Evolutionary conservation across 495 filamentous ascomycete genomes (phyloP), one percentile per base, ranked within the genome.

Genomic region (Daldinia bambusicola): DNA sequence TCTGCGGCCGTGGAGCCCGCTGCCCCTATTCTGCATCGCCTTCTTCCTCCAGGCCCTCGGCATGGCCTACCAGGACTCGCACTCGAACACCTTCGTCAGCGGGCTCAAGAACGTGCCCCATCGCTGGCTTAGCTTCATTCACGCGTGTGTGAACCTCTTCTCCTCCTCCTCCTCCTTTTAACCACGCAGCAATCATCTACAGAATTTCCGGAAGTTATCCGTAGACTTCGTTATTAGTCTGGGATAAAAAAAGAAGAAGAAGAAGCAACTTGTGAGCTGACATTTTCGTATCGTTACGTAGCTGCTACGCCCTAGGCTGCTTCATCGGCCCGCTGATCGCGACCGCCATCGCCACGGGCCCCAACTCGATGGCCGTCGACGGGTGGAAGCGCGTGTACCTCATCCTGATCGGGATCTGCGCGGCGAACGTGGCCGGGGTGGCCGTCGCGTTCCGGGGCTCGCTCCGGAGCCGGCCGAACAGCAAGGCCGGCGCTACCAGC

Each of bases 101-200:
- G 80, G 77, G 8, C 76, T 82, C 16, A 75, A 77, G 22, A 80
- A 78, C 34, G 79, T 84, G 4, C 74, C 74, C 31, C 86, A 89
- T 64, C 77, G 85, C 31, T 88, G 86, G 86, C 75, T 89, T 3
- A 85, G 84, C 6, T 80, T 87, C 59, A 84, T 88, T 16, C 86
- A 89, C 74, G 84, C 83, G 40, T 57, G 22, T 12, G 52, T 55
- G 26, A 36, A 36, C 6, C 2, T 36, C 6, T 36, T 36, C 34
- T 26, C 5, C 34, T 36, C 5, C 34, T 36, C 34, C n/a, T n/a
- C n/a, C n/a, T n/a, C n/a, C n/a, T n/a, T n/a, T n/a, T n/a, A n/a
- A n/a, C n/a, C n/a, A n/a, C n/a, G n/a, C n/a, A n/a, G n/a, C n/a
- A n/a, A n/a, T n/a, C n/a, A n/a, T n/a, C n/a, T n/a, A n/a, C n/a